Percentiles rank a stretch among this genome's conserved stretches.
These are phyloP conservation scores for Colletotrichum navitas DNA, from an alignment of 2,329 filamentous ascomycete species.

Conservation along the genomic window DNA sequence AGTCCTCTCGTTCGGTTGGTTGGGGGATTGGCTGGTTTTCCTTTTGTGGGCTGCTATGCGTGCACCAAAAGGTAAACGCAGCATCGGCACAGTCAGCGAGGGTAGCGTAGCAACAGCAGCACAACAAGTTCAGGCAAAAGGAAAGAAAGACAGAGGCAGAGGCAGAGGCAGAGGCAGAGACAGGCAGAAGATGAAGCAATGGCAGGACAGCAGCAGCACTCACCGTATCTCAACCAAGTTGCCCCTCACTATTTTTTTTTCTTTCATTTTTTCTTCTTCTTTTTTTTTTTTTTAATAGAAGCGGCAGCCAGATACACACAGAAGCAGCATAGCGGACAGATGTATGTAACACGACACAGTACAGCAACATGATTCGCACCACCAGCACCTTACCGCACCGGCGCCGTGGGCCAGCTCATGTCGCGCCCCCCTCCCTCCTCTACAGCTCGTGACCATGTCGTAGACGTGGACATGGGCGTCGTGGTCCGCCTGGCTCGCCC, in stretches of 20 bases:
- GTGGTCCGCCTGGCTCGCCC: slow-evolving; percentile 11
- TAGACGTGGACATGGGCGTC: slow-evolving; percentile 3
- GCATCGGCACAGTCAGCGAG: not conserved
- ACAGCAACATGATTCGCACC: slow-evolving; percentile 1
- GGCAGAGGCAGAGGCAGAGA: not conserved
- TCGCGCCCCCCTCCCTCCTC: not conserved
- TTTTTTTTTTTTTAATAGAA: not conserved
- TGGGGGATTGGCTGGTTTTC: not conserved
- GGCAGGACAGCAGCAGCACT: not conserved
- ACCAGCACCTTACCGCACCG: slow-evolving; percentile 1
- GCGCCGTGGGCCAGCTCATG: not conserved
- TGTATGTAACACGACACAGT: not conserved
- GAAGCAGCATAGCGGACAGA: not conserved
- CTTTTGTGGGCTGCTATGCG: slow-evolving; percentile 1
- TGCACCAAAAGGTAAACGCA: slow-evolving; percentile 3
- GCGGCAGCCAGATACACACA: not conserved
- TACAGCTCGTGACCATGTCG: slow-evolving; percentile 20
- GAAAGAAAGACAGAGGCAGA: slow-evolving; percentile 5
- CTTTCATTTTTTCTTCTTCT: not conserved
- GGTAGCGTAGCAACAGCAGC: slow-evolving; percentile 14
- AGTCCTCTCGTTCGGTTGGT: not conserved
- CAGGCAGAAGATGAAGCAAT: not conserved
- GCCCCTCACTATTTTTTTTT: not conserved
- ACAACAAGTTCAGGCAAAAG: not conserved
- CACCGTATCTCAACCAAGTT: not conserved